Conservation (phyloP, 1,284 basidiomycete genomes). For the Apiotrichum porosum region DNA sequence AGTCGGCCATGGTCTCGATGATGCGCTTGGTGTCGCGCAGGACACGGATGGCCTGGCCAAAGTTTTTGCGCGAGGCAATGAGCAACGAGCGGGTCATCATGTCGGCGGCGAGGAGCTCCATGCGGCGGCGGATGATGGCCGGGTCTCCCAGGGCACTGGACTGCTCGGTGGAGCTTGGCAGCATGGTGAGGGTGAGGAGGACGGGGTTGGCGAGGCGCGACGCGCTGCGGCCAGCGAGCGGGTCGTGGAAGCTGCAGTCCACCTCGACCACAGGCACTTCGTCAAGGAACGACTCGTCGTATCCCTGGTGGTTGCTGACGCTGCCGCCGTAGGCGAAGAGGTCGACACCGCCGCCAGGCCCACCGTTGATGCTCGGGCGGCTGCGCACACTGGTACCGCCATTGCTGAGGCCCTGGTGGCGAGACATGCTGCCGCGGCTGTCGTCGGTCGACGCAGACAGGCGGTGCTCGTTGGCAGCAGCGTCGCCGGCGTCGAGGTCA, state of each 20-base stretch:
- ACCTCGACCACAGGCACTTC: slow-evolving; percentile 89
- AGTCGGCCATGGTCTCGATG: slow-evolving; percentile 69
- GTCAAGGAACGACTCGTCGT: slow-evolving; percentile 62
- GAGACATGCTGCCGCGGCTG: not conserved
- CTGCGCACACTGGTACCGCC: not conserved
- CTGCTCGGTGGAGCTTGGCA: slow-evolving; percentile 56
- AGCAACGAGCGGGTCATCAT: slow-evolving; percentile 91
- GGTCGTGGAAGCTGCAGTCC: slow-evolving; percentile 88
- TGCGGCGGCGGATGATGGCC: slow-evolving; percentile 79
- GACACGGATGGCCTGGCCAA: slow-evolving; percentile 76
- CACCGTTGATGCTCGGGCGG: slow-evolving; percentile 1
- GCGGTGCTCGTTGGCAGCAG: not conserved
- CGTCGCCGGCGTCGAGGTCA: slow-evolving; percentile 59
- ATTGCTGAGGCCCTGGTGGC: slow-evolving; percentile 1
- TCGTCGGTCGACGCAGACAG: not conserved
- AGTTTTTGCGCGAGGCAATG: slow-evolving; percentile 79
- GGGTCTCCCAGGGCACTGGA: slow-evolving; percentile 64
- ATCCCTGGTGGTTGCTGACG: slow-evolving; percentile 76
- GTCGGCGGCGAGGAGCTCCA: slow-evolving; percentile 87
- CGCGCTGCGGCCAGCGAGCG: slow-evolving; percentile 69
- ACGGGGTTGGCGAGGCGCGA: slow-evolving; percentile 81
- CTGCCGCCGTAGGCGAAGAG: slow-evolving; percentile 89
- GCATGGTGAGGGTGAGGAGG: slow-evolving; percentile 77
- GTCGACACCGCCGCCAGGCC: slow-evolving; percentile 77
- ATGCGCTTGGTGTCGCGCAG: slow-evolving; percentile 84